Percentiles rank a stretch among this genome's conserved stretches.
Conservation (phyloP, 495 filamentous ascomycete species). For the Xylaria scruposa region DNA sequence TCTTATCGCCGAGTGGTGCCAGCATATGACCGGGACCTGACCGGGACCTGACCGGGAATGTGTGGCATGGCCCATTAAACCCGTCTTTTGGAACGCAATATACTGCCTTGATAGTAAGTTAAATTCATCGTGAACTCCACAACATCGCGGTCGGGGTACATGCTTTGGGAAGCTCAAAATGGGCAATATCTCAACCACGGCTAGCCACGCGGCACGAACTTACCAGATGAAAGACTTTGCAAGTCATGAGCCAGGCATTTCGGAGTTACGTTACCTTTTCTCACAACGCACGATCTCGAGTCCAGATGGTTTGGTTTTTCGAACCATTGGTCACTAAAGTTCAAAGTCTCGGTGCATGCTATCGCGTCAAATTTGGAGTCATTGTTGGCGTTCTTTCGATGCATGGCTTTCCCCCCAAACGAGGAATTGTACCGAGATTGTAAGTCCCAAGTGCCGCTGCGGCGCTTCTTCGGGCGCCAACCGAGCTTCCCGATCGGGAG, state of each 20-base stretch:
- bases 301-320: background rate
- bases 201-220: background rate
- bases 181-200: background rate
- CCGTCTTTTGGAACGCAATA: background rate
- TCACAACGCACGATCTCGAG: background rate
- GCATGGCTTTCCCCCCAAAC: background rate
- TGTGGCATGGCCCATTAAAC: background rate
- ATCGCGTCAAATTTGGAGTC: background rate
- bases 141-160: background rate
- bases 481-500: slow-evolving; percentile 37
- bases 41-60: background rate
- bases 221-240: background rate
- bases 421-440: slow-evolving; percentile 18
- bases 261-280: slow-evolving; percentile 20
- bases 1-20: background rate
- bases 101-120: background rate
- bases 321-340: background rate
- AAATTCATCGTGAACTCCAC: slow-evolving; percentile 3
- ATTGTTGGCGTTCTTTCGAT: background rate
- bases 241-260: slow-evolving; percentile 5
- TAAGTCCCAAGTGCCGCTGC: slow-evolving; percentile 25
- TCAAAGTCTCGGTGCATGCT: background rate
- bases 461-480: slow-evolving; percentile 40
- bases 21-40: background rate
- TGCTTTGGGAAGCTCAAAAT: slow-evolving; percentile 18